Evolutionary conservation across 345 rosid genomes (phyloP), one percentile per base, ranked within the genome.

Genomic region (Arabis alpina): DNA sequence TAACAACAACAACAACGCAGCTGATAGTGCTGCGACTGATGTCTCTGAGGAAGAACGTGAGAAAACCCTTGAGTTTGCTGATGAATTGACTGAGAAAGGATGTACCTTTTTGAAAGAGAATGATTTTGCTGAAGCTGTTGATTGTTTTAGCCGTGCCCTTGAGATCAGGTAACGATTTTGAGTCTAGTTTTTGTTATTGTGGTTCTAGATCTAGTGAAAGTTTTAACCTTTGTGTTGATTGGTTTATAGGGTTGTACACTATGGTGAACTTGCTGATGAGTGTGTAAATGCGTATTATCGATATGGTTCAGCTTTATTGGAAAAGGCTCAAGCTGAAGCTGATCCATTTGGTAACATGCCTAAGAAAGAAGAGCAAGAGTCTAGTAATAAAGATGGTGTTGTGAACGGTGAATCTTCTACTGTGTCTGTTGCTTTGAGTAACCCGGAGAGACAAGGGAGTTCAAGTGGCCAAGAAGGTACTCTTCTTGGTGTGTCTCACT

Each of bases 71-170:
- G 96, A 88, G 82, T 70, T 81, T 47, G 86, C 92, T 2, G 84
- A 80, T 4, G 90, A 88, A 73, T 69, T 94, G 69, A 60, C 82
- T 54, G 93, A 84, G 82, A 81, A 64, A 77, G 98, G 96, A 54
- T 66, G 78, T 13, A 39, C 5, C 10, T 95, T 89, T 12, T 54
- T 94, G 55, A 89, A 77, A 61, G 93, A 87, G 42, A 68, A 60
- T 2, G 95, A 94, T 67, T 84, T 75, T 61, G 68, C 59, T 5
- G 96, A 91, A 78, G 99, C 99, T 13, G 87, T 86, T 5, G 98
- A 94, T 39, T 94, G 92, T 84, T 89, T 88, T 45, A 89, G 98
- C 82, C 99, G 98, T 28, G 86, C 93, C 52, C 89, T 94, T 6
- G 98, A 94, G 69, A 91, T 91, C 83, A 87, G 93, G 99, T 19